Evolutionary conservation across 306 rosid genomes (phyloP).

Genomic region (Biancaea sappan): DNA sequence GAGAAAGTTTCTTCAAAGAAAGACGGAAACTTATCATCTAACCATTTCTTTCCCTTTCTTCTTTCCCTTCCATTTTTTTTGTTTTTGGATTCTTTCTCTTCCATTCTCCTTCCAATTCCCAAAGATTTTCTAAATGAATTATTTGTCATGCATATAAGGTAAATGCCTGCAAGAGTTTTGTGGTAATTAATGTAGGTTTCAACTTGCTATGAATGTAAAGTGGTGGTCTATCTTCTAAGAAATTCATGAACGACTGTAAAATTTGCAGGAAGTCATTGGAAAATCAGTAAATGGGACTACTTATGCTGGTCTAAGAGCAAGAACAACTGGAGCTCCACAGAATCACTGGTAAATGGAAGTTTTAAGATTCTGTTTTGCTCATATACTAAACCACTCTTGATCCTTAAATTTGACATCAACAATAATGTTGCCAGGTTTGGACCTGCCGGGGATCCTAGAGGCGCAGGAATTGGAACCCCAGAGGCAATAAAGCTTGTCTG

Average conservation of each 20-base stretch:
- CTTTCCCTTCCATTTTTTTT: not conserved
- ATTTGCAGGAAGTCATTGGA: constrained; percentile 83
- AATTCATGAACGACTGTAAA: not conserved
- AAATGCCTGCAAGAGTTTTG: not conserved
- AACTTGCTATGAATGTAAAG: not conserved
- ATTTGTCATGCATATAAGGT: not conserved
- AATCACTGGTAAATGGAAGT: constrained; percentile 73
- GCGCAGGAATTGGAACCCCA: constrained; percentile 98
- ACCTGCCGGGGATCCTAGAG: constrained; percentile 96
- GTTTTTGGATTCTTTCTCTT: not conserved
- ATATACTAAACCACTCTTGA: not conserved
- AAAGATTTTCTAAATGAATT: not conserved
- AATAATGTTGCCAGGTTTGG: constrained; percentile 77
- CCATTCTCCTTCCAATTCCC: not conserved
- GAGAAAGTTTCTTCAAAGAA: not conserved
- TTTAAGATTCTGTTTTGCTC: not conserved
- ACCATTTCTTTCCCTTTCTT: not conserved
- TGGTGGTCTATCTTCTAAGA: not conserved
- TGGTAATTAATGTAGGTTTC: not conserved
- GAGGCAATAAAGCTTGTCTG: constrained; percentile 98
- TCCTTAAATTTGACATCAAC: constrained; percentile 24
- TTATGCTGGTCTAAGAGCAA: constrained; percentile 90
- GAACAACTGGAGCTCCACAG: constrained; percentile 97
- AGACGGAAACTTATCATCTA: not conserved
- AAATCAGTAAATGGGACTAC: constrained; percentile 90